phyloP scores from a whole-genome alignment of 1,284 basidiomycete genomes.

The Lentinula novae-zelandiae region DNA sequence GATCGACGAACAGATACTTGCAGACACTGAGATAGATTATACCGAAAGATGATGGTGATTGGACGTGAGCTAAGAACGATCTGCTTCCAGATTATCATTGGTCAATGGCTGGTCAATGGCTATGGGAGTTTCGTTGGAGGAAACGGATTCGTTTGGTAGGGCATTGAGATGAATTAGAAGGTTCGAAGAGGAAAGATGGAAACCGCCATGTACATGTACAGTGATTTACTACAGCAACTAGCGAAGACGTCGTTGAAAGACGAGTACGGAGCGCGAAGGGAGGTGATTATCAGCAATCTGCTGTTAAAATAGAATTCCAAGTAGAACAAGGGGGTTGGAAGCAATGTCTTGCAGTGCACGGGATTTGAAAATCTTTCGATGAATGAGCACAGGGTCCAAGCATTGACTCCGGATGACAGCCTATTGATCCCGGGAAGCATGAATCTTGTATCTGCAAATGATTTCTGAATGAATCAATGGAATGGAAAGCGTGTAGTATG shows the following conservation, averaged over 20 bases:
- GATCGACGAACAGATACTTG: not conserved
- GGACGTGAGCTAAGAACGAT: not conserved
- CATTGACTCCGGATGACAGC: not conserved
- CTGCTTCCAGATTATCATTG: not conserved
- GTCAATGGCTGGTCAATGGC: not conserved
- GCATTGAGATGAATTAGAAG: not conserved
- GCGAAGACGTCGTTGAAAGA: too few species aligned
- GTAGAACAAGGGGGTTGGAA: not conserved
- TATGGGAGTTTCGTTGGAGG: not conserved
- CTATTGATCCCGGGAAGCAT: not conserved
- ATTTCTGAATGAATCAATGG: not conserved
- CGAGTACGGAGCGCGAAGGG: too few species aligned
- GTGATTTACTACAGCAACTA: too few species aligned
- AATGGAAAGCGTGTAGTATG: not conserved
- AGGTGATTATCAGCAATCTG: too few species aligned
- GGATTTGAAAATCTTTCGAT: not conserved
- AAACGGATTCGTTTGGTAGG: not conserved
- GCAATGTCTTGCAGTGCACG: not conserved
- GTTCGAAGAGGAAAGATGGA: not conserved
- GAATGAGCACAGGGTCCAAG: not conserved
- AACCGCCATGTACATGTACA: too few species aligned
- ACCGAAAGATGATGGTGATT: not conserved
- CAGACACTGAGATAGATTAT: not conserved
- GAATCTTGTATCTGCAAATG: not conserved
- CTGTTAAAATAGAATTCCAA: too few species aligned